phyloP scores from a whole-genome alignment of 2,329 filamentous ascomycete genomes.

The Pyricularia pennisetigena region DNA sequence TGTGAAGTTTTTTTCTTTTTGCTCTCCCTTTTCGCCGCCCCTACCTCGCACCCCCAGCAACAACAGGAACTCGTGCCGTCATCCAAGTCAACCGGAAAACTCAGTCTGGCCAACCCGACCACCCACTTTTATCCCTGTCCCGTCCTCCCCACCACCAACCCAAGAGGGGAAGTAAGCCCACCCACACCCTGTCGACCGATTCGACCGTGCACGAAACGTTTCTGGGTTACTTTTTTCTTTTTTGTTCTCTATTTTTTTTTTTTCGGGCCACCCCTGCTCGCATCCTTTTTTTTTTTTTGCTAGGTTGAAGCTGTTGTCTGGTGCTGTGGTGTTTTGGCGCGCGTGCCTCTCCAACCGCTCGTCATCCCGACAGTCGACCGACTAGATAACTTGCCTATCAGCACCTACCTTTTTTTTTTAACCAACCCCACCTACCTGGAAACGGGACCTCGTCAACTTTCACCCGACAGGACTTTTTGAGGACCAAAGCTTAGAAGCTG shows the following conservation, averaged over 20 bases:
- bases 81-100: neutral
- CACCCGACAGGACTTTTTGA: neutral
- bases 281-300: neutral
- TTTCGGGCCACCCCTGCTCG: neutral
- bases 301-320: neutral
- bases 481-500: neutral
- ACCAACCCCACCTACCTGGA: neutral
- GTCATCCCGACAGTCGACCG: neutral
- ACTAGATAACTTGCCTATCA: neutral
- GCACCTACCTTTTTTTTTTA: neutral
- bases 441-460: neutral
- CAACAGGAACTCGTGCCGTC: neutral
- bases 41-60: neutral
- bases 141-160: neutral
- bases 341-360: neutral
- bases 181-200: neutral
- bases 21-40: neutral
- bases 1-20: neutral
- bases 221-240: neutral
- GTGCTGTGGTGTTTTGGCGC: neutral
- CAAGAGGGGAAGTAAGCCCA: neutral
- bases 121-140: neutral
- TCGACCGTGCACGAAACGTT: neutral
- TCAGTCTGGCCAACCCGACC: neutral
- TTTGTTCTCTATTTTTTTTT: constrained; percentile 1